Percentiles rank a stretch among this genome's conserved stretches.
Evolutionary conservation across 306 rosid species (phyloP).

Genomic region (Canavalia ensiformis): DNA sequence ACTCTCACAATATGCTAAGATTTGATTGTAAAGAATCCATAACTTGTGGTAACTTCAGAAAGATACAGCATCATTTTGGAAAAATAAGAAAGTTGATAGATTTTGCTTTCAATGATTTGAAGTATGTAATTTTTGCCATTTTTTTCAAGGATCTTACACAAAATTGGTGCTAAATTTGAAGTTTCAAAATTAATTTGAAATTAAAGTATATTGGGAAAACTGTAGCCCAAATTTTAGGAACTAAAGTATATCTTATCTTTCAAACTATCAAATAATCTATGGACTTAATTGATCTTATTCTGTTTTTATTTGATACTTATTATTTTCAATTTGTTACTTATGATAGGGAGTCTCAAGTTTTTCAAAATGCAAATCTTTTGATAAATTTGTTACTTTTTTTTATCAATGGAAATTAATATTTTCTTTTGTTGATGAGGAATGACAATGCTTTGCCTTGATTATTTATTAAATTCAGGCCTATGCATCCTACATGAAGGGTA

Average conservation of each 20-base stretch:
- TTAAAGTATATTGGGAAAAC: not conserved
- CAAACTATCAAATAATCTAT: too few relatives aligned
- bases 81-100: constrained; percentile 18
- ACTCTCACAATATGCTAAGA: too few relatives aligned
- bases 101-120: constrained; percentile 16
- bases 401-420: not conserved
- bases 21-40: too few relatives aligned
- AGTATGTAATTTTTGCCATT: not conserved
- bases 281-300: too few relatives aligned
- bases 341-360: too few relatives aligned
- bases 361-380: not conserved
- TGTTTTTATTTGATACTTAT: too few relatives aligned
- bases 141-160: constrained; percentile 19
- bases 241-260: too few relatives aligned
- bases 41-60: too few relatives aligned
- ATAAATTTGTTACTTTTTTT: not conserved
- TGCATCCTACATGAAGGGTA: constrained; percentile 96
- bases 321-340: too few relatives aligned
- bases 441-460: constrained; percentile 27
- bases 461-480: constrained; percentile 75
- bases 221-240: too few relatives aligned
- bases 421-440: constrained; percentile 22
- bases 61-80: constrained; percentile 2
- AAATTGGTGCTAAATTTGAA: constrained; percentile 20
- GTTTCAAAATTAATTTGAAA: constrained; percentile 13